Percentiles rank a stretch among this genome's conserved stretches.
These are phyloP conservation scores for Grigorovia jiainica DNA, from an alignment of 805 yeast genomes.

Conservation along the genomic window DNA sequence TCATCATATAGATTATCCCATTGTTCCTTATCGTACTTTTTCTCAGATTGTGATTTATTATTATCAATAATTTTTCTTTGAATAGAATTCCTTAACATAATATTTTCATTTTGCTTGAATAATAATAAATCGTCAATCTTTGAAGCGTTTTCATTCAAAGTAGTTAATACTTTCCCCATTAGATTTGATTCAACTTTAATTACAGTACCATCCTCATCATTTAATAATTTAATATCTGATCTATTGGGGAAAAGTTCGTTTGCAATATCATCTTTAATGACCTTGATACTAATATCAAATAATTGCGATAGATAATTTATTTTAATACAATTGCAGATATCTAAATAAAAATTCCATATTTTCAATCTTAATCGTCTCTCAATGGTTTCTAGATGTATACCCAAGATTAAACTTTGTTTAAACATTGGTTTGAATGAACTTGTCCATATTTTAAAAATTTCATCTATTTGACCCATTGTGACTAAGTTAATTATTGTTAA, in stretches of 20 bases:
- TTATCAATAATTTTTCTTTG: slow-evolving; percentile 2
- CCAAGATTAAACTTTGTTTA: slow-evolving; percentile 12
- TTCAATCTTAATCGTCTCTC: slow-evolving; percentile 18
- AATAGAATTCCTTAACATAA: slow-evolving; percentile 1
- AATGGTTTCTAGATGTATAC: slow-evolving; percentile 13
- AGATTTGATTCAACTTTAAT: neutral
- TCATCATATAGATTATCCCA: neutral
- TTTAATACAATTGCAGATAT: slow-evolving; percentile 16
- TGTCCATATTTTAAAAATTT: slow-evolving; percentile 21
- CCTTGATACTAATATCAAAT: slow-evolving; percentile 11
- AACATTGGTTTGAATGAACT: slow-evolving; percentile 10
- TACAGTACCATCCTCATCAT: slow-evolving; percentile 11
- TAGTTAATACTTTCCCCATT: slow-evolving; percentile 5
- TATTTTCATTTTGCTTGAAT: neutral
- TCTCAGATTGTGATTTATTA: neutral
- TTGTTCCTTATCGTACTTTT: neutral
- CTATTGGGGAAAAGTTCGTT: slow-evolving; percentile 7
- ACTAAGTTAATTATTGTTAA: slow-evolving; percentile 12
- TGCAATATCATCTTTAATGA: slow-evolving; percentile 14
- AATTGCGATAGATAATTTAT: slow-evolving; percentile 20
- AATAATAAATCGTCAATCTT: slow-evolving; percentile 2
- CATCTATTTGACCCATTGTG: slow-evolving; percentile 16
- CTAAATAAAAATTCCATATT: slow-evolving; percentile 22
- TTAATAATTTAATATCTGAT: slow-evolving; percentile 8
- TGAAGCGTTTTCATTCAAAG: neutral